These are phyloP conservation scores for Geum urbanum DNA, from an alignment of 306 rosid genomes.

Conservation along the genomic window DNA sequence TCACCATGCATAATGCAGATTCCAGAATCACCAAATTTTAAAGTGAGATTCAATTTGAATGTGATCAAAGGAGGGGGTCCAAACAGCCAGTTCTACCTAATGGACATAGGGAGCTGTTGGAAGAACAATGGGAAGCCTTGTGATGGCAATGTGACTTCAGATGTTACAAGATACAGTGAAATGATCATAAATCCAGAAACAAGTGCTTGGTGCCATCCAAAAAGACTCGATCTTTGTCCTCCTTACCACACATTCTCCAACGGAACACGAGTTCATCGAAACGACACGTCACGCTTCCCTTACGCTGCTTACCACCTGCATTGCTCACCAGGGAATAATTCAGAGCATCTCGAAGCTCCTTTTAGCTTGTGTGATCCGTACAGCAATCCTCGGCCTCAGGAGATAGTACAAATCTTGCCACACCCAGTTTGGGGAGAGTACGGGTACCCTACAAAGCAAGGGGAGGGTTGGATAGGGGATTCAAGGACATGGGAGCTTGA, in stretches of 20 bases:
- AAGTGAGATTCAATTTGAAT: slow-evolving; percentile 39
- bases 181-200: slow-evolving; percentile 66
- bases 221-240: slow-evolving; percentile 36
- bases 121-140: slow-evolving; percentile 70
- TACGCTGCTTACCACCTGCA: slow-evolving; percentile 54
- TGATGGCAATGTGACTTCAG: slow-evolving; percentile 59
- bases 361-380: slow-evolving; percentile 44
- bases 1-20: slow-evolving; percentile 28
- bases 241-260: slow-evolving; percentile 56
- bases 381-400: slow-evolving; percentile 66
- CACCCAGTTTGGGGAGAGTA: slow-evolving; percentile 59
- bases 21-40: slow-evolving; percentile 67
- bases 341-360: slow-evolving; percentile 38
- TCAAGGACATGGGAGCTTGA: slow-evolving; percentile 63
- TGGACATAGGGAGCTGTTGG: slow-evolving; percentile 85
- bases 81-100: slow-evolving; percentile 59
- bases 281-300: slow-evolving; percentile 38
- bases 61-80: slow-evolving; percentile 49
- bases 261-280: slow-evolving; percentile 44
- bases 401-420: slow-evolving; percentile 58
- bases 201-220: slow-evolving; percentile 33
- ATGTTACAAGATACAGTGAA: slow-evolving; percentile 70
- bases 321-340: slow-evolving; percentile 54
- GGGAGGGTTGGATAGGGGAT: slow-evolving; percentile 60
- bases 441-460: slow-evolving; percentile 53